These are phyloP conservation scores for Buddleja alternifolia DNA, from an alignment of 257 asterid genomes.

Conservation along the genomic window DNA sequence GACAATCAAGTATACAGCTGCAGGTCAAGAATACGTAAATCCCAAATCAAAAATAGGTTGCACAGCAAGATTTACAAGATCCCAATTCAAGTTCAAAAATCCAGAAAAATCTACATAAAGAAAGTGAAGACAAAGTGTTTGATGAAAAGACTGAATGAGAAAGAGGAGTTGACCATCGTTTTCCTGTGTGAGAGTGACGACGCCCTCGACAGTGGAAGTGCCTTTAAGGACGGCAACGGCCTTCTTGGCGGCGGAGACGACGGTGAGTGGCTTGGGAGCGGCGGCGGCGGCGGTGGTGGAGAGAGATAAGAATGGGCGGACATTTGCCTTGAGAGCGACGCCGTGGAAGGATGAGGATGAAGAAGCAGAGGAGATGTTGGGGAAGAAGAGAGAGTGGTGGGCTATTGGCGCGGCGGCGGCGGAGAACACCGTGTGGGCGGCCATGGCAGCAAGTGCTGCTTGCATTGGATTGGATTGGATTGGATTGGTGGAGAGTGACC, in stretches of 20 bases:
- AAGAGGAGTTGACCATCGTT: slow-evolving; percentile 51
- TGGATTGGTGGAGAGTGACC: slow-evolving; percentile 25
- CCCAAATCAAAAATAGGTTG: neutral
- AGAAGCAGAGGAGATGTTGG: slow-evolving; percentile 40
- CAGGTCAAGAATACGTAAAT: neutral
- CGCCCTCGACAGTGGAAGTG: slow-evolving; percentile 83
- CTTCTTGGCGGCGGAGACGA: slow-evolving; percentile 76
- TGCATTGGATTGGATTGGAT: slow-evolving; percentile 26
- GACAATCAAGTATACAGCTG: slow-evolving; percentile 1
- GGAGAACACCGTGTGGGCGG: slow-evolving; percentile 62
- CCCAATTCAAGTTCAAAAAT: neutral
- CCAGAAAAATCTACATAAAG: neutral
- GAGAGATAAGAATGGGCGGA: slow-evolving; percentile 48
- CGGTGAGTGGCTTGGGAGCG: slow-evolving; percentile 60
- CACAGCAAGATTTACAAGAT: neutral
- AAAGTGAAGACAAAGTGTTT: slow-evolving; percentile 20
- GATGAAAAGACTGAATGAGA: slow-evolving; percentile 33
- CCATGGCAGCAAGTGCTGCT: slow-evolving; percentile 74
- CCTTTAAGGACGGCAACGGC: slow-evolving; percentile 94
- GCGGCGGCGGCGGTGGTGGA: slow-evolving; percentile 44
- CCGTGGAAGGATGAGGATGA: slow-evolving; percentile 64
- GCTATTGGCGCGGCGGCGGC: slow-evolving; percentile 39
- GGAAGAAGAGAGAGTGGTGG: slow-evolving; percentile 42
- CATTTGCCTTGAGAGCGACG: slow-evolving; percentile 57
- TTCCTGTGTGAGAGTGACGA: slow-evolving; percentile 84